Percentiles rank a stretch among this genome's conserved stretches.
These are phyloP conservation scores for Trifolium subterraneum DNA, from an alignment of 306 rosid species.

Conservation along the genomic window DNA sequence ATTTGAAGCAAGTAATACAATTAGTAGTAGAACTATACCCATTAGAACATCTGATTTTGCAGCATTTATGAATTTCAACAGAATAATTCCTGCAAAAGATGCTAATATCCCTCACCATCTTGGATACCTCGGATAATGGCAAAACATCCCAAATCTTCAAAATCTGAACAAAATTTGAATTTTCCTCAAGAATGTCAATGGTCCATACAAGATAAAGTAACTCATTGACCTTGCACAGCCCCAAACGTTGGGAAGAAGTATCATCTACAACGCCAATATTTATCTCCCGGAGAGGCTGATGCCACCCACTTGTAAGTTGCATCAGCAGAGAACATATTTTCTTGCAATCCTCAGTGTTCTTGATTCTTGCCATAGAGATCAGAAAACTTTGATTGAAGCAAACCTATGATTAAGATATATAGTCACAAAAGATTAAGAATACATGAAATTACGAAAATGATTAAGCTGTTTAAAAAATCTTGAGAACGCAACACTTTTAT, in stretches of 20 bases:
- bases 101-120: constrained; percentile 42
- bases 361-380: constrained; percentile 40
- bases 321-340: constrained; percentile 47
- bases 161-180: constrained; percentile 45
- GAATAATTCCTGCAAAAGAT: constrained; percentile 38
- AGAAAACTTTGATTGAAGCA: constrained; percentile 44
- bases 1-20: constrained; percentile 25
- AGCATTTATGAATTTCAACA: constrained; percentile 45
- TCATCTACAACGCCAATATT: constrained; percentile 25
- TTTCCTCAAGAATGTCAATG: constrained; percentile 49
- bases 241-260: constrained; percentile 44
- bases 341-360: constrained; percentile 37
- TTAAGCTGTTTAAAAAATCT: constrained; percentile 25
- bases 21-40: constrained; percentile 47
- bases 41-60: constrained; percentile 40
- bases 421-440: constrained; percentile 21
- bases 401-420: constrained; percentile 46
- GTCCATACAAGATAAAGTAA: constrained; percentile 58
- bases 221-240: constrained; percentile 51
- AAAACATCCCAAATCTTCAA: constrained; percentile 60
- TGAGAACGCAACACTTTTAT: constrained; percentile 18
- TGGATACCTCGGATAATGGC: constrained; percentile 42
- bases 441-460: background rate
- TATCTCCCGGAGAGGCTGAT: constrained; percentile 39
- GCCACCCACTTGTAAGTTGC: constrained; percentile 66